Evolutionary conservation across 805 yeast species (phyloP).

Genomic region (Zygosaccharomyces siamensis): DNA sequence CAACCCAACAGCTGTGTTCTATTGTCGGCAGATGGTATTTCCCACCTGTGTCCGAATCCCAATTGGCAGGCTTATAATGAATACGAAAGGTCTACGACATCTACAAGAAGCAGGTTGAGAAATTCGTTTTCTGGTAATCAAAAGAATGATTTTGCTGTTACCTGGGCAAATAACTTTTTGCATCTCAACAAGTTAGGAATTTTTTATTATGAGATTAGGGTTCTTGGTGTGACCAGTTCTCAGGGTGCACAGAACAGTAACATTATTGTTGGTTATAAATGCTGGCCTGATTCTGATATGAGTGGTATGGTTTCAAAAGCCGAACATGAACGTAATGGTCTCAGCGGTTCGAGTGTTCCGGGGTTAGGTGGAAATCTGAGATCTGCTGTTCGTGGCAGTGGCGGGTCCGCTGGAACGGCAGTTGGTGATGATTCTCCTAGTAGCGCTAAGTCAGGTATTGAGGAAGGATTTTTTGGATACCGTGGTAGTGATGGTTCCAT

Average conservation of each 20-base stretch:
- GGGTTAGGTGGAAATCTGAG: constrained; percentile 11
- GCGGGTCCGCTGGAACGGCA: constrained; percentile 7
- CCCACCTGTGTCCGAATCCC: constrained; percentile 25
- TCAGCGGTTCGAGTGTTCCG: constrained; percentile 6
- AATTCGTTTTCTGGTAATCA: constrained; percentile 16
- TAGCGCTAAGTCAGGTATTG: constrained; percentile 14
- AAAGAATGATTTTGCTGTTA: constrained; percentile 26
- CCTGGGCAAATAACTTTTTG: constrained; percentile 29
- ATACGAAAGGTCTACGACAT: constrained; percentile 18
- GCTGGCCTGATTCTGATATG: constrained; percentile 11
- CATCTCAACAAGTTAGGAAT: constrained; percentile 23
- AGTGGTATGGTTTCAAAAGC: constrained; percentile 5
- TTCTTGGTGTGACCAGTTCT: constrained; percentile 25
- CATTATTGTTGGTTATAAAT: constrained; percentile 30
- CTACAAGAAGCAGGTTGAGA: constrained; percentile 22
- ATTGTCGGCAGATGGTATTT: constrained; percentile 29
- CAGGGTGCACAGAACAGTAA: constrained; percentile 27
- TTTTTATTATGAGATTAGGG: constrained; percentile 31
- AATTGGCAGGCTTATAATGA: constrained; percentile 25
- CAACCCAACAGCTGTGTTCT: constrained; percentile 25
- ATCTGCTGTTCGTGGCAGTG: constrained; percentile 13
- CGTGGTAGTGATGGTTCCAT: constrained; percentile 32
- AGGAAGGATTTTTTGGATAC: constrained; percentile 28
- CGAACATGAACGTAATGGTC: constrained; percentile 11
- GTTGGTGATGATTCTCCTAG: constrained; percentile 9